Base-by-base conservation (phyloP, 2,329 filamentous ascomycete species). In the Scedosporium apiospermum region DNA sequence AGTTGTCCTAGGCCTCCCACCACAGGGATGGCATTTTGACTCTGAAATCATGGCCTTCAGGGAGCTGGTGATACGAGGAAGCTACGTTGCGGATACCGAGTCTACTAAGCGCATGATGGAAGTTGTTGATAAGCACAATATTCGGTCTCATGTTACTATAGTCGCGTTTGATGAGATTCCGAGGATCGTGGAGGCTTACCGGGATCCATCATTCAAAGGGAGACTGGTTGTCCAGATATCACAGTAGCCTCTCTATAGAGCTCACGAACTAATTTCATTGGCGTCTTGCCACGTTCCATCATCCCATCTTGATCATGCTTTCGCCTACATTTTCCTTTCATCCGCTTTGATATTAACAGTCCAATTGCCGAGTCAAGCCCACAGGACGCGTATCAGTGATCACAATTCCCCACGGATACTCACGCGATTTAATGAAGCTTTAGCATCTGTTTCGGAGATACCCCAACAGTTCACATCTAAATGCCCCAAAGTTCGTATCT, bases 11-110 rank as follows among this genome's bases (percentile, higher is more conserved):
- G 72, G 72, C 4, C 63, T 74, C 12, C 72, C 72, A 1, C 64
- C 69, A 1, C 66, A 73, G 2, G 63, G 64, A n/a, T 74, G 69
- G 71, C 66, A 68, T 26, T 73, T 74, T 55, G 72, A 74, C 61
- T 63, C 71, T 0, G 65, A 65, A 14, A 58, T 66, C 0, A 69
- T 74, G 6, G 69, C 71, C 0, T 74, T 72, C 44, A 65, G 66
- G 21, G 71, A 74, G 64, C 61, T 74, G 44, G 66, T 65, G 1
- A 67, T 74, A 14, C 66, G 67, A 4, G 72, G 71, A 12, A 73
- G 68, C 61, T 74, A 73, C 60, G 71, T 73, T n/a, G 66, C 71
- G 6, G 69, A 68, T 57, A 65, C 60, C 6, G 68, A 69, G 27
- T 68, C 68, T 2, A 69, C 69, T 1, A 66, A 68, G 41, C 65